Evolutionary conservation across 1,284 basidiomycete species (phyloP), one percentile per base, ranked within the genome.

Genomic region (Pulchroboletus neoregius): DNA sequence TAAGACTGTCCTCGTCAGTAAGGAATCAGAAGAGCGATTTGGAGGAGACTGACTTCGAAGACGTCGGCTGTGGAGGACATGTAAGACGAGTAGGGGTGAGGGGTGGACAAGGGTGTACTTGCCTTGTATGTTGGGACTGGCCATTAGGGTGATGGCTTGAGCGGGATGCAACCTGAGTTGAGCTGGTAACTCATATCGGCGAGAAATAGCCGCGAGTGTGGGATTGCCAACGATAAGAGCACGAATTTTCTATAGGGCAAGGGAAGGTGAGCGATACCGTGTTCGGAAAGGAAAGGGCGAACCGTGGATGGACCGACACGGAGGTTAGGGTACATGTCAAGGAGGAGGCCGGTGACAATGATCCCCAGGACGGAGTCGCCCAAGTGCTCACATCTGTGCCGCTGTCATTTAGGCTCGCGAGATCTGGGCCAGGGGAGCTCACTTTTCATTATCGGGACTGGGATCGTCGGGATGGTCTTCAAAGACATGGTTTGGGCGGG

Each of bases 401-500:
- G 16, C 6, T 12, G 26, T 3, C 3, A 23, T 8, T 48, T 15
- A 40, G 46, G 3, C 3, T 27, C 10, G 2, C 6, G 43, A n/a
- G 6, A 18, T 5, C 5, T 18, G 40, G 6, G 1, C 4, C 13
- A 26, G 18, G 30, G 6, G 6, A 13, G 43, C 53, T 24, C 20
- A 87, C 86, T 79, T 82, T 68, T 89, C 86, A 53, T 89, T 87
- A 58, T 89, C 86, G 9, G 84, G 86, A 44, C 82, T 82, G 4
- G 75, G 80, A 62, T 88, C 85, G 44, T 78, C 70, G 0, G 72
- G 75, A 26, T 69, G 71, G 63, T 89, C 87, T 60, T 89, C 87
- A 53, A 89, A 89, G 23, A 86, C 68, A 54, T 84, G 78, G 8
- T 77, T 80, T 0, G 84, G 82, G 1, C 87, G 72, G 0, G 75